phyloP scores from a whole-genome alignment of 2,329 filamentous ascomycete genomes.

The Neopestalotiopsis sp. region DNA sequence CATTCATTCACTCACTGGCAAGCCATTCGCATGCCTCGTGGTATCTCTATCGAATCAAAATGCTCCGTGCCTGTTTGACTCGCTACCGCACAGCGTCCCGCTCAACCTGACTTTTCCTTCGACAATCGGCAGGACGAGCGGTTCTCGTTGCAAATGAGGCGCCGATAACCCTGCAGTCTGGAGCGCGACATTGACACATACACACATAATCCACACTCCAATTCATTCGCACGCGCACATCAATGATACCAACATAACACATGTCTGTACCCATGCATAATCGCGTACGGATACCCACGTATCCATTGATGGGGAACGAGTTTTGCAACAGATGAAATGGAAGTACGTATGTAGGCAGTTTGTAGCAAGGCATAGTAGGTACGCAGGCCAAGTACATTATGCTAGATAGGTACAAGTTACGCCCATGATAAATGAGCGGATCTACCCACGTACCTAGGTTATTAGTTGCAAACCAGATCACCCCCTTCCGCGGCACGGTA shows the following conservation, averaged over 20 bases:
- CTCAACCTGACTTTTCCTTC: neutral
- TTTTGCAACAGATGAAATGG: no score
- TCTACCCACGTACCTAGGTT: neutral
- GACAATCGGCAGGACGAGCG: neutral
- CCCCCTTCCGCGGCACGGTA: neutral
- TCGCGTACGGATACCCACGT: neutral
- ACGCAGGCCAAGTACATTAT: no score
- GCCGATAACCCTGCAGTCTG: constrained; percentile 1
- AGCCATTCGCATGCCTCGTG: neutral
- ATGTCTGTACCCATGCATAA: neutral
- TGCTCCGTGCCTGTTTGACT: neutral
- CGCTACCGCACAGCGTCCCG: neutral
- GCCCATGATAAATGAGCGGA: no score
- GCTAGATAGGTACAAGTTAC: no score
- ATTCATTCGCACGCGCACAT: neutral
- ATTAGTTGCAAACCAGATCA: no score
- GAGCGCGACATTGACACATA: neutral
- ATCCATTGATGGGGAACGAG: neutral
- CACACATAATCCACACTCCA: neutral
- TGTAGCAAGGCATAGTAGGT: no score
- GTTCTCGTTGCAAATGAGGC: neutral
- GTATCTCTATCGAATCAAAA: neutral
- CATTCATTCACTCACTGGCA: neutral
- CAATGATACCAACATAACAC: neutral
- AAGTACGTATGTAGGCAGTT: no score